phyloP scores from a whole-genome alignment of 1,284 basidiomycete species.

The Rhodotorula sp. region DNA sequence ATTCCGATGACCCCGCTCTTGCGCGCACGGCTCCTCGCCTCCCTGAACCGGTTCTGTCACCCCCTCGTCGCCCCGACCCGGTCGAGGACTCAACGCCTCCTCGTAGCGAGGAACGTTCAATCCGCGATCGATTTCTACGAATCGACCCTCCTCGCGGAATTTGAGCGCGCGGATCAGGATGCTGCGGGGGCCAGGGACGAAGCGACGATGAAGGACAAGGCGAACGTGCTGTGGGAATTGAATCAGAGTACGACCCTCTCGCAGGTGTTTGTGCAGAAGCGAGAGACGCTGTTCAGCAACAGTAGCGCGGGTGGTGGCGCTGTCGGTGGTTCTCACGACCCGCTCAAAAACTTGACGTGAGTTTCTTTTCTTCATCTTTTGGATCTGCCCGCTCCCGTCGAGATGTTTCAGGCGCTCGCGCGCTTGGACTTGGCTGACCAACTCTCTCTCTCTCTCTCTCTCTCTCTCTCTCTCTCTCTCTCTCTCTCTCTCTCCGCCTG shows the following conservation, averaged over 20 bases:
- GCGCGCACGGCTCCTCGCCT: conserved; percentile 55
- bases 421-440: no score
- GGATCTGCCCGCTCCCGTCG: conserved; percentile 4
- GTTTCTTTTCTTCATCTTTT: conserved; percentile 46
- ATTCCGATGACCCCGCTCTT: conserved; percentile 1
- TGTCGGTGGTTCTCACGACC: conserved; percentile 58
- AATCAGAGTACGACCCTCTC: conserved; percentile 54
- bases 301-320: conserved; percentile 43
- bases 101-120: conserved; percentile 64
- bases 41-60: conserved; percentile 72
- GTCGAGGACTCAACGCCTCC: conserved; percentile 55
- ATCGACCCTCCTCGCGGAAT: conserved; percentile 72
- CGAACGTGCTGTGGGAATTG: conserved; percentile 79
- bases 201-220: conserved; percentile 69
- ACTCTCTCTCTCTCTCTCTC: no score
- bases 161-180: conserved; percentile 68
- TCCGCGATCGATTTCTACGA: conserved; percentile 83
- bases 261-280: conserved; percentile 83
- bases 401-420: not conserved
- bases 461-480: no score
- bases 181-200: conserved; percentile 61
- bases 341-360: conserved; percentile 78
- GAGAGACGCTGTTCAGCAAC: conserved; percentile 87
- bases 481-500: no score
- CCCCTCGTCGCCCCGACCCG: conserved; percentile 61